Evolutionary conservation across 345 rosid species (phyloP), one percentile per base, ranked within the genome.

Genomic region (Mangifera indica): DNA sequence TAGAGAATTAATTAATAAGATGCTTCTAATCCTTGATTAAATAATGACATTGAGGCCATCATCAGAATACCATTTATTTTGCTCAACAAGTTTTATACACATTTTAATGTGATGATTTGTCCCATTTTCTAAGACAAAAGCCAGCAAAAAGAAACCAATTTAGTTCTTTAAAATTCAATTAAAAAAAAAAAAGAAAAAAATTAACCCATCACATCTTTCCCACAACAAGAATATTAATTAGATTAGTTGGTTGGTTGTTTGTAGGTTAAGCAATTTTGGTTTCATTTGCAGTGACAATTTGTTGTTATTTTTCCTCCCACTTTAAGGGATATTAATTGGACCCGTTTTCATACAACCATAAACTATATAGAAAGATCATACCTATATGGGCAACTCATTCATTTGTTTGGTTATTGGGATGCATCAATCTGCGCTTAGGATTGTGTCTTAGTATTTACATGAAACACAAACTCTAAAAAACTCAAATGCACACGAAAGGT

Each of bases 151-250:
- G 10, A 26, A 49, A 49, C 3, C 17, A 3, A 13, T 2, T 46
- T 1, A 2, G 20, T 46, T 8, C 7, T 65, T 17, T 26, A 1
- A 32, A 4, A 29, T 7, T 24, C 1, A 13, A n/a, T n/a, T 17
- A 0, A 24, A 57, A 22, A 21, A 0, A 17, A 17, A 34, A 34
- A 11, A n/a, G n/a, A n/a, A n/a, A n/a, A 37, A 37, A 14, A 18
- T 67, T 17, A 20, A 51, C 15, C 53, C 54, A 42, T 57, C 63
- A 24, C 72, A 40, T 57, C 72, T 10, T n/a, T n/a, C 42, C 7
- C 42, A 37, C 42, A 37, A 37, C 42, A 7, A 37, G 42, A 24
- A 17, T 1, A 24, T 49, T 49, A 40, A 24, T 22, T 42, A 21
- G 15, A 20, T 21, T 21, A 12, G 40, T 25, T 56, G n/a, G 62